phyloP scores from a whole-genome alignment of 108 stramenopile genomes.

The Discostella pseudostelligera region DNA sequence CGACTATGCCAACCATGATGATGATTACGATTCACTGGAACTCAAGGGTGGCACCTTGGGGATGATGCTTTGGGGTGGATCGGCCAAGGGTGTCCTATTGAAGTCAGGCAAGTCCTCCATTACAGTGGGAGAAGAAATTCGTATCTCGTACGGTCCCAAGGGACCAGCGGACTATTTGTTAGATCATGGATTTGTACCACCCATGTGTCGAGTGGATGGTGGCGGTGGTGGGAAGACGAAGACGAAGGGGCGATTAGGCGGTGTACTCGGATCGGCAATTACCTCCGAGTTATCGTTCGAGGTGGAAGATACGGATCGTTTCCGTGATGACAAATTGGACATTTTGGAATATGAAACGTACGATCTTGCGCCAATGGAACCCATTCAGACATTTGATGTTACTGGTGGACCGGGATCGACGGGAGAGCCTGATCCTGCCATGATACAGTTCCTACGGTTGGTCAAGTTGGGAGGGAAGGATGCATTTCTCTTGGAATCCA shows the following conservation, averaged over 20 bases:
- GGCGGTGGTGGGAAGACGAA: neutral
- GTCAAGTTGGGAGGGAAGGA: conserved; percentile 75
- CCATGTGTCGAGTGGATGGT: conserved; percentile 29
- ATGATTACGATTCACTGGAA: conserved; percentile 58
- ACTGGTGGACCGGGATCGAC: conserved; percentile 56
- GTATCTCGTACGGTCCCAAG: conserved; percentile 88
- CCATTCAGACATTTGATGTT: conserved; percentile 76
- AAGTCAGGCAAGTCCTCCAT: conserved; percentile 36
- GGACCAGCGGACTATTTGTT: conserved; percentile 87
- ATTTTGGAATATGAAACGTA: conserved; percentile 85
- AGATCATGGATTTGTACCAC: conserved; percentile 87
- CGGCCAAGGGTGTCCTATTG: conserved; percentile 65
- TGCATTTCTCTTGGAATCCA: conserved; percentile 91
- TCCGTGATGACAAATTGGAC: conserved; percentile 87
- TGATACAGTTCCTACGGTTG: conserved; percentile 88
- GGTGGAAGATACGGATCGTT: conserved; percentile 75
- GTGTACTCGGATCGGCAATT: conserved; percentile 34
- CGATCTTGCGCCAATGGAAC: conserved; percentile 83
- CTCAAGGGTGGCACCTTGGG: conserved; percentile 63
- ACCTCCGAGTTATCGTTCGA: conserved; percentile 79
- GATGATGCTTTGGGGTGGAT: conserved; percentile 55
- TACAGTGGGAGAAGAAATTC: conserved; percentile 65
- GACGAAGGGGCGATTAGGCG: no score
- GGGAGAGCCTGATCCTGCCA: conserved; percentile 83
- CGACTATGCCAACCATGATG: conserved; percentile 86